Percentiles rank a stretch among this genome's conserved stretches.
Evolutionary conservation across 2,329 filamentous ascomycete species (phyloP).

Genomic region (Macroventuria anomochaeta): DNA sequence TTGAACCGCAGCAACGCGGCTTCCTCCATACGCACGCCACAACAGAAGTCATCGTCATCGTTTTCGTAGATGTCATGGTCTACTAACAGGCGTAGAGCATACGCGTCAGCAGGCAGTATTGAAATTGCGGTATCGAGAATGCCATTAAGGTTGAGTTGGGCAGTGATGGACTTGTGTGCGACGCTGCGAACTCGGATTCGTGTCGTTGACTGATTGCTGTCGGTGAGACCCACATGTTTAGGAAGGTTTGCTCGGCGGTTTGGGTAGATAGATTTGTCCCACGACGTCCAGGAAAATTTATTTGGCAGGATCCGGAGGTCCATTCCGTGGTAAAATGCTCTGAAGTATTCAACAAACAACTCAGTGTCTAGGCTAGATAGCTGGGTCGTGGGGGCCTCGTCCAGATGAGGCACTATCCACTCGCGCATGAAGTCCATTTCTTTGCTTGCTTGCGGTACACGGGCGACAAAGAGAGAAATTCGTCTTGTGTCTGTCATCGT

Average conservation of each 20-base stretch:
- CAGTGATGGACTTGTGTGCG: constrained; percentile 55
- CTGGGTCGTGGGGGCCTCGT: no score
- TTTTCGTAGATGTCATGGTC: constrained; percentile 71
- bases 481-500: constrained; percentile 54
- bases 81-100: constrained; percentile 63
- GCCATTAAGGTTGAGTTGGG: constrained; percentile 67
- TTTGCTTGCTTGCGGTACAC: constrained; percentile 51
- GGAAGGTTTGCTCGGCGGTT: constrained; percentile 13
- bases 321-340: constrained; percentile 63
- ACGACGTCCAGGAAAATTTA: constrained; percentile 56
- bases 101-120: constrained; percentile 64
- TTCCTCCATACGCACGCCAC: constrained; percentile 69
- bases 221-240: constrained; percentile 56
- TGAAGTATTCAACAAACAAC: constrained; percentile 53
- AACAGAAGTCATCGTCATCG: constrained; percentile 68
- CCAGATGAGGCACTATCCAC: constrained; percentile 51
- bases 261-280: constrained; percentile 46
- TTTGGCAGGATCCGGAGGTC: constrained; percentile 54
- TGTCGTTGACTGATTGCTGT: constrained; percentile 45
- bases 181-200: constrained; percentile 58
- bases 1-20: constrained; percentile 67
- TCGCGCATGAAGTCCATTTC: constrained; percentile 49
- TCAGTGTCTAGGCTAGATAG: constrained; percentile 23
- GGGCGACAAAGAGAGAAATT: constrained; percentile 62
- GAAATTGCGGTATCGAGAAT: constrained; percentile 64